Base-by-base conservation (phyloP, 176 grass and related monocot genomes). In the Triticum dicoccoides region DNA sequence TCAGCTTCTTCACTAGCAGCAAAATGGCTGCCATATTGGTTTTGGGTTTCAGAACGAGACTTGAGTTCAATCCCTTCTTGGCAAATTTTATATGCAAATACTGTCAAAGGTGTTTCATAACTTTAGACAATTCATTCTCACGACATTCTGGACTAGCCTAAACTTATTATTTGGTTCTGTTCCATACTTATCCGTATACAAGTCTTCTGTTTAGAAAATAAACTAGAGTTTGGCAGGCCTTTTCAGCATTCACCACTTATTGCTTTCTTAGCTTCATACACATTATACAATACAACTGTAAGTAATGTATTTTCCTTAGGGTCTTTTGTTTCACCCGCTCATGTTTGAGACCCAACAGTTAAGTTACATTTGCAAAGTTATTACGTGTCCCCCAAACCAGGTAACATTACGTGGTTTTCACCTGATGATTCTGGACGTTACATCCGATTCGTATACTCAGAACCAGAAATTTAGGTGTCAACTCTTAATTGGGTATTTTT, bases 251-350 rank as follows among this genome's bases (percentile, higher is more conserved):
- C 10, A 34, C 20, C 15, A 45, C 62, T 66, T 83, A 20, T 54
- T 73, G 35, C 58, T 23, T 76, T 21, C 69, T 73, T 86, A 71
- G 76, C 77, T 88, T 83, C 80, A 70, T 78, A 34, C 25, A 70
- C 42, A 32, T 32, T 73, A 73, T 20, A 77, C 27, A 56, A 5
- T 56, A 54, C 73, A 56, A 77, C 45, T 33, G 29, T 17, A 2
- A 21, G 12, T n/a, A 75, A 24, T 75, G 15, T 29, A 75, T 75
- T 27, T 7, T 71, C 66, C 32, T 82, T 9, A 42, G 17, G 11
- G 12, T 39, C 23, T 80, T 41, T 29, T 74, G 18, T 64, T 65
- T 54, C 41, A 41, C 24, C 6, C 1, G 58, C 29, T 67, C 42
- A 18, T 35, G 73, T 34, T 70, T 62, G 25, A 32, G 25, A 47